Base-by-base conservation (phyloP, 1,284 basidiomycete genomes). In the Omphalotus olearius region DNA sequence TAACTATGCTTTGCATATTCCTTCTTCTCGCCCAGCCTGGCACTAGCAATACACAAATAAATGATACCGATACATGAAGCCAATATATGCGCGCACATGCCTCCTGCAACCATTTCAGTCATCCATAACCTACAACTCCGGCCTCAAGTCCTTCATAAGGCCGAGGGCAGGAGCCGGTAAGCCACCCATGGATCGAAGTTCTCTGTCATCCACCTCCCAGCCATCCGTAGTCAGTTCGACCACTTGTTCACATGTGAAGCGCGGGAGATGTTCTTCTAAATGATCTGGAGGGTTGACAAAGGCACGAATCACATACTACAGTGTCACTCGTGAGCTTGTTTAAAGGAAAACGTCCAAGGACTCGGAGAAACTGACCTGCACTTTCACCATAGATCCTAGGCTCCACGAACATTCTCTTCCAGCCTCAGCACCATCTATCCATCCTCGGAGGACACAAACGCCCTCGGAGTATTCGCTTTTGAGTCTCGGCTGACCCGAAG, bases 171-270 rank as follows among this genome's bases (percentile, higher is more conserved):
- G 74, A 14, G 68, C 67, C 6, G 72, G 69, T 14, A 65, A 58
- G 1, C 71, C 72, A 38, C 70, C 71, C 40, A 67, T 66, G 1
- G 68, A 66, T 20, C 66, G 60, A 39, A 72, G 48, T 54, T 75
- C 75, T 47, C 66, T 64, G 38, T 71, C 67, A 18, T 67, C 58
- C n/a, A 67, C 64, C 7, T 71, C 75, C 63, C 69, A 75, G 28
- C 66, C 60, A 58, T 77, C 75, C 10, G 72, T 77, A 20, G 68
- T 71, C 11, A 79, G 46, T 30, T 69, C 62, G 5, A 79, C 51
- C 13, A 61, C 58, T 40, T 71, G 67, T 36, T 75, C 71, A 54
- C 71, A 65, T 14, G 59, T 57, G 55, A 71, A 76, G 18, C 60
- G 57, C 3, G 74, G 75, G 18, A 76, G 57, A 55, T 72, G 66